phyloP scores from a whole-genome alignment of 1,139 yeast species.

The Suhomyces wounanorum region DNA sequence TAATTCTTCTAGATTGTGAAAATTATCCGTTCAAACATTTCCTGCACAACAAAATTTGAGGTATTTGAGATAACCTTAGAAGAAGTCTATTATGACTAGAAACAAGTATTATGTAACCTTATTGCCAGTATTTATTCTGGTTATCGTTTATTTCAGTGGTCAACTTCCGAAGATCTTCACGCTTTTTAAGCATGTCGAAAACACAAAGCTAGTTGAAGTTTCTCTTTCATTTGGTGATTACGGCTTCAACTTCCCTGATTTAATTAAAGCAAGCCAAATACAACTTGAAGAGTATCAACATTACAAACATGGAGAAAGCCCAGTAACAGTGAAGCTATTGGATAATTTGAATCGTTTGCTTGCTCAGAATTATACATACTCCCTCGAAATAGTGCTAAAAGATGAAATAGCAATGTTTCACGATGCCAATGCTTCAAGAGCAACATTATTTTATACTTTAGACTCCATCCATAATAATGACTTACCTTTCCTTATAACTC shows the following conservation, averaged over 20 bases:
- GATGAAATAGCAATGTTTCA: constrained; percentile 38
- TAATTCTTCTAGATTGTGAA: not conserved
- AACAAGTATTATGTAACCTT: not conserved
- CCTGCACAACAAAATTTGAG: not conserved
- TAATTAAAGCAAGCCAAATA: constrained; percentile 42
- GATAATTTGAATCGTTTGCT: constrained; percentile 15
- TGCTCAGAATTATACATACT: constrained; percentile 19
- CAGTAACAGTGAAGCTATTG: constrained; percentile 11
- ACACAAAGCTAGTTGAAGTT: constrained; percentile 24
- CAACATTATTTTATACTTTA: constrained; percentile 44
- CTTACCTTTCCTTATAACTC: constrained; percentile 61
- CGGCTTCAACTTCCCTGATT: constrained; percentile 50
- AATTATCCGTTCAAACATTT: not conserved
- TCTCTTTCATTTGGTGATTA: constrained; percentile 36
- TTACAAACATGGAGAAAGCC: constrained; percentile 18
- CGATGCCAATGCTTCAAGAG: constrained; percentile 42
- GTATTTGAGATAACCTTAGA: not conserved
- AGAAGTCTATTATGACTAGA: not conserved
- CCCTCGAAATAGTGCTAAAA: constrained; percentile 30
- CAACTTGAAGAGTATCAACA: constrained; percentile 32
- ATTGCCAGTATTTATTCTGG: not conserved
- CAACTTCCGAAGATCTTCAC: not conserved
- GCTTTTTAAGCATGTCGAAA: not conserved
- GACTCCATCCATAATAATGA: constrained; percentile 55
- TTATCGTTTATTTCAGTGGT: not conserved